Percentiles rank a stretch among this genome's conserved stretches.
phyloP scores from a whole-genome alignment of 768 basidiomycete genomes.

The Galerina marginata region DNA sequence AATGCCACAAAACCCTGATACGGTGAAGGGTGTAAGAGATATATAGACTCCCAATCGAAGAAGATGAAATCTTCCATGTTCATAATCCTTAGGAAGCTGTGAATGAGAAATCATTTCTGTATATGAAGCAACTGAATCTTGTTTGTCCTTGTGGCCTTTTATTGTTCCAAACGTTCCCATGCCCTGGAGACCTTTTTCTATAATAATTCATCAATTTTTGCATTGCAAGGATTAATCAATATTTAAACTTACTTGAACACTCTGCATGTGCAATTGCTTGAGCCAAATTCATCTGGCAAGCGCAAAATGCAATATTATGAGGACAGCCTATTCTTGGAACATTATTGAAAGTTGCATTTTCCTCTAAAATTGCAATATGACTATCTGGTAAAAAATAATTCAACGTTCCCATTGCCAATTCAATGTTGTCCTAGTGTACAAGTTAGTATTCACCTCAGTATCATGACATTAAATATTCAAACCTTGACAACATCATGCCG shows the following conservation, averaged over 20 bases:
- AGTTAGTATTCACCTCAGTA: not conserved
- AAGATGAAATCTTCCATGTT: constrained; percentile 22
- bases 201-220: not conserved
- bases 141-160: constrained; percentile 13
- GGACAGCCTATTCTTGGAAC: not conserved
- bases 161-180: constrained; percentile 17
- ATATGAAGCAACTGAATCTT: constrained; percentile 12
- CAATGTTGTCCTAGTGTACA: not conserved
- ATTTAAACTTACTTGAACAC: not conserved
- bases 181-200: constrained; percentile 7
- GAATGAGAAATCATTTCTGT: constrained; percentile 13
- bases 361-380: not conserved
- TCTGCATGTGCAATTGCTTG: not conserved
- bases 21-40: not conserved
- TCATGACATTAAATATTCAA: too few species aligned
- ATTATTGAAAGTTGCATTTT: not conserved
- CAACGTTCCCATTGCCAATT: not conserved
- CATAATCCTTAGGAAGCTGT: constrained; percentile 11
- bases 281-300: not conserved
- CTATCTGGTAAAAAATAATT: not conserved
- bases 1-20: constrained; percentile 17
- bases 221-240: not conserved
- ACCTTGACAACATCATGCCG: not conserved
- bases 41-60: constrained; percentile 17
- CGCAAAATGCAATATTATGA: not conserved